phyloP scores from a whole-genome alignment of 495 filamentous ascomycete species.

The Lasiosphaeria hispida region DNA sequence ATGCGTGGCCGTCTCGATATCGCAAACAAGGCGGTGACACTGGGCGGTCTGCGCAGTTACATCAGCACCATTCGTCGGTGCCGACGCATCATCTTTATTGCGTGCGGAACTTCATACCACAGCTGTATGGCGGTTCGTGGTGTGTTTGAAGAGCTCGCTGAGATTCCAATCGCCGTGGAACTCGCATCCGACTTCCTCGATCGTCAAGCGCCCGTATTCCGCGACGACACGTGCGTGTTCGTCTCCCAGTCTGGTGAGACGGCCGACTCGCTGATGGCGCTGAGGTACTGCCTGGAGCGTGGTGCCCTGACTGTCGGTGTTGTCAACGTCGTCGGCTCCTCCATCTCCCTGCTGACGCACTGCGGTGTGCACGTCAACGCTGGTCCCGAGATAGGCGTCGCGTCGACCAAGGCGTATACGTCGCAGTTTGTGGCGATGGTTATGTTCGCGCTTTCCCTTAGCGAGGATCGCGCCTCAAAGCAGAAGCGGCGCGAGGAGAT shows the following conservation, averaged over 20 bases:
- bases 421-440: constrained; percentile 99
- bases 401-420: constrained; percentile 98
- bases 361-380: constrained; percentile 99
- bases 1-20: constrained; percentile 98
- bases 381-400: constrained; percentile 97
- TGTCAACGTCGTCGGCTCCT: constrained; percentile 96
- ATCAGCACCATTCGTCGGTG: constrained; percentile 94
- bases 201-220: constrained; percentile 96
- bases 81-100: constrained; percentile 95
- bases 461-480: constrained; percentile 95
- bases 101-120: constrained; percentile 96
- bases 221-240: constrained; percentile 98
- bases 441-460: constrained; percentile 96
- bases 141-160: constrained; percentile 94
- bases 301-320: constrained; percentile 96
- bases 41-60: constrained; percentile 93
- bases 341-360: constrained; percentile 96
- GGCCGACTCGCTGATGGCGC: constrained; percentile 95
- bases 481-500: constrained; percentile 90
- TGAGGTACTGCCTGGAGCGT: constrained; percentile 95
- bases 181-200: constrained; percentile 98
- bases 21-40: constrained; percentile 87
- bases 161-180: constrained; percentile 96
- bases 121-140: constrained; percentile 99
- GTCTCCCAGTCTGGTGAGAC: constrained; percentile 99